Evolutionary conservation across 1,284 basidiomycete genomes (phyloP), one percentile per base, ranked within the genome.

Genomic region (Mycena citricolor): DNA sequence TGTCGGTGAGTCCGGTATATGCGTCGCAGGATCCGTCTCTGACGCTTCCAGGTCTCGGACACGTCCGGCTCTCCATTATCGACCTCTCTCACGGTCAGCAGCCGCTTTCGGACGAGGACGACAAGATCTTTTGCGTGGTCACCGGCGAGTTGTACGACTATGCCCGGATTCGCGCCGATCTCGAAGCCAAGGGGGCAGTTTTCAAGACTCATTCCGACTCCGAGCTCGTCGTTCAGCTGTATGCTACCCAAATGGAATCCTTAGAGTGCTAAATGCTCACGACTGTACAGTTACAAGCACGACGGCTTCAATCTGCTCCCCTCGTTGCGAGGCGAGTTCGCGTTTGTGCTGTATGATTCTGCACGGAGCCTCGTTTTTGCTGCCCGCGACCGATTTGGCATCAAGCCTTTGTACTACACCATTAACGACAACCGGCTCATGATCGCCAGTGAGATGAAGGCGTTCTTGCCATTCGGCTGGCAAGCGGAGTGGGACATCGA

Each of bases 351-450:
- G 16, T 58, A 55, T 38, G 57, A 58, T 28, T 26, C 37, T 25
- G 41, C 49, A 25, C 49, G 54, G 1, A 32, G 51, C 3, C n/a
- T 54, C 4, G 22, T 56, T 8, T 51, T 58, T 16, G 54, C 40
- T 4, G 57, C 54, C 2, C 51, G 57, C 12, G 57, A 58, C 36
- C 30, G 57, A 13, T 56, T 58, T 17, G 55, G 57, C 6, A 54
- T 58, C 40, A 55, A 56, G 33, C 57, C 57, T 4, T 46, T 58
- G 21, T 56, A 58, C 20, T 58, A 58, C 37, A 56, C 57, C 20
- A 8, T 57, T 26, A 25, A 38, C 21, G 34, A 57, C 7, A 52
- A 52, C 8, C 35, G 42, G 4, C 22, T 57, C 13, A 4, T 58
- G 16, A 42, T 58, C 31, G 55, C 48, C 6, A 58, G 54, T 32